phyloP scores from a whole-genome alignment of 257 asterid species.

The Paraleonurus japonicus region DNA sequence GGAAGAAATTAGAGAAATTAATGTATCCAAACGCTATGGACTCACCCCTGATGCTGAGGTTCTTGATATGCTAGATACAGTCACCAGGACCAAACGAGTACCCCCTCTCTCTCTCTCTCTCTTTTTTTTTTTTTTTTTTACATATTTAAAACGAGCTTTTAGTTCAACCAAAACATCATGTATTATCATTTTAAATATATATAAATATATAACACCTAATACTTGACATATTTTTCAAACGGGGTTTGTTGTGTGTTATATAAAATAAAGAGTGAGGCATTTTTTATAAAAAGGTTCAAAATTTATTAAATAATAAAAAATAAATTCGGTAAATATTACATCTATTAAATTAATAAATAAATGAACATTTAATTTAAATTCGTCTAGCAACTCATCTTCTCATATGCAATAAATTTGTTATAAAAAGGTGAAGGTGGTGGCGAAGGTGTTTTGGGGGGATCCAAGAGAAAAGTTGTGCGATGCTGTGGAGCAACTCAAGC shows the following conservation, averaged over 20 bases:
- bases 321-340: neutral
- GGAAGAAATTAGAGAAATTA: conserved; percentile 58
- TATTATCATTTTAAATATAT: too few species aligned
- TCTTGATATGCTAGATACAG: conserved; percentile 65
- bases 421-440: conserved; percentile 54
- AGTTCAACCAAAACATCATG: too few species aligned
- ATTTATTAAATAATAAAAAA: too few species aligned
- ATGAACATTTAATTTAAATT: too few species aligned
- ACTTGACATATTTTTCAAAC: too few species aligned
- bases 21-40: conserved; percentile 59
- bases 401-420: neutral
- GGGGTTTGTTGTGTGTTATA: too few species aligned
- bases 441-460: conserved; percentile 90
- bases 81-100: conserved; percentile 49
- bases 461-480: conserved; percentile 71
- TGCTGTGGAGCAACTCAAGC: conserved; percentile 66
- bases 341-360: too few species aligned
- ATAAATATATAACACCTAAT: too few species aligned
- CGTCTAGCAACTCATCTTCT: neutral
- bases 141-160: too few species aligned
- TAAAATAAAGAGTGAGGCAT: neutral
- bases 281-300: too few species aligned
- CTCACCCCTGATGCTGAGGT: conserved; percentile 67
- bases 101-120: conserved; percentile 1
- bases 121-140: too few species aligned